A percentile compares a stretch with the other conserved stretches of the same genome.
These are phyloP conservation scores for Beta lomatogona DNA, from an alignment of 179 eudicot species.

Conservation along the genomic window DNA sequence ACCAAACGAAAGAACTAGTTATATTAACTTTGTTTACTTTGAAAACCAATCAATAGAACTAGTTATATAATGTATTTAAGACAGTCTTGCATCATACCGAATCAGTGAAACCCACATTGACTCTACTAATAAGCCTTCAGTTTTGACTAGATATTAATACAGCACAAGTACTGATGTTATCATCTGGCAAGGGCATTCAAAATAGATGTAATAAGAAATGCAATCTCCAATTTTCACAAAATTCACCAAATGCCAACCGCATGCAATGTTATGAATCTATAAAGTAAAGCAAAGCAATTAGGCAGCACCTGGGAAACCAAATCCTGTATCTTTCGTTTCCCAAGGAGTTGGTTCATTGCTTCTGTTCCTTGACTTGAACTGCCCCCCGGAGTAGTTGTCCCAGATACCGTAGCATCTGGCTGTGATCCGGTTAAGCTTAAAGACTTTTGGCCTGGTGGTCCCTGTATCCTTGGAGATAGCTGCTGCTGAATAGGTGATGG, in stretches of 20 bases:
- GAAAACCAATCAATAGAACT: neutral
- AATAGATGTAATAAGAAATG: neutral
- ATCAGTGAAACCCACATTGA: neutral
- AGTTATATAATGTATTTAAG: neutral
- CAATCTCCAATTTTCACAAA: neutral
- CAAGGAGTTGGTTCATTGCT: slow-evolving; percentile 85
- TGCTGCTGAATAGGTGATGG: slow-evolving; percentile 46
- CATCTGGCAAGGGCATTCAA: slow-evolving; percentile 6
- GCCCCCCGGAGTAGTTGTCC: slow-evolving; percentile 80
- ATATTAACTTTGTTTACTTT: neutral
- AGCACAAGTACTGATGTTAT: neutral
- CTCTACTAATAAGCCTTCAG: neutral
- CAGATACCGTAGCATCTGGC: slow-evolving; percentile 91
- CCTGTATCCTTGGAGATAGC: slow-evolving; percentile 68
- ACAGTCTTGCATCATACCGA: neutral
- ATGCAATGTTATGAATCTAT: neutral
- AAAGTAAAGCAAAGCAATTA: slow-evolving; percentile 19
- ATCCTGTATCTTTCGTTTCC: slow-evolving; percentile 91
- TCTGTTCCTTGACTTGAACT: slow-evolving; percentile 95
- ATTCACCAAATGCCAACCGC: neutral
- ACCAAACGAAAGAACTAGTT: too few relatives aligned
- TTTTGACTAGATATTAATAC: neutral
- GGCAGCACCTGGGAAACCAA: slow-evolving; percentile 80
- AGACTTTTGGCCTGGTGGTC: slow-evolving; percentile 71
- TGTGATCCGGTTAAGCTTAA: slow-evolving; percentile 89